These are phyloP conservation scores for Penstemon eatonii DNA, from an alignment of 257 asterid species.

Conservation along the genomic window DNA sequence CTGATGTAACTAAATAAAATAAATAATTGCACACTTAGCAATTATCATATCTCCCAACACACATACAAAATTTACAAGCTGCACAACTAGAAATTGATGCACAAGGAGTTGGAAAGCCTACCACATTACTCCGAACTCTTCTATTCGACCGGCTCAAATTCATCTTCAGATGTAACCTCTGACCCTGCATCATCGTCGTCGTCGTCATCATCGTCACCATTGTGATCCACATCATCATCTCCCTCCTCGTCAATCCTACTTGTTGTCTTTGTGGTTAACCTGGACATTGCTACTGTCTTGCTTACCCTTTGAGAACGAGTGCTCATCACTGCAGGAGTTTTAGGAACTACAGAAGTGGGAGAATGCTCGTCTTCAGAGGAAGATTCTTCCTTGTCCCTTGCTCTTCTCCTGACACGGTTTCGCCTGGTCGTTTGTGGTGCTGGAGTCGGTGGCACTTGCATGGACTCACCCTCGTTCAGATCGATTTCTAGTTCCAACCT, in stretches of 20 bases:
- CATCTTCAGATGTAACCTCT: constrained; percentile 70
- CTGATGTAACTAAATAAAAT: not conserved
- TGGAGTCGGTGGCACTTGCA: constrained; percentile 68
- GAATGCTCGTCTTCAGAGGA: constrained; percentile 68
- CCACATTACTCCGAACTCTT: not conserved
- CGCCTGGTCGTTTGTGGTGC: constrained; percentile 54
- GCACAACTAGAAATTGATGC: not conserved
- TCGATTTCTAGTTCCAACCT: constrained; percentile 52
- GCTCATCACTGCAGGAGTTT: constrained; percentile 39
- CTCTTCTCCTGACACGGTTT: constrained; percentile 57
- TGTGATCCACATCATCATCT: constrained; percentile 40
- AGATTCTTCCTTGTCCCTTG: constrained; percentile 45
- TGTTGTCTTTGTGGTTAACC: constrained; percentile 47
- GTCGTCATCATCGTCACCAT: constrained; percentile 9
- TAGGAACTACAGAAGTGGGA: constrained; percentile 63
- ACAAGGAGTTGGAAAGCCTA: not conserved
- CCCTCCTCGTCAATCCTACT: constrained; percentile 51
- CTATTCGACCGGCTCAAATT: constrained; percentile 39
- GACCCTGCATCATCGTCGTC: constrained; percentile 44
- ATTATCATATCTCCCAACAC: not conserved
- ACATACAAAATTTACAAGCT: constrained; percentile 14
- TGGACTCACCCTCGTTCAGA: constrained; percentile 44
- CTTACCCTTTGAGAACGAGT: constrained; percentile 85
- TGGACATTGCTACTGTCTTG: constrained; percentile 84
- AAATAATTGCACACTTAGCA: not conserved